Base-by-base conservation (phyloP, 2,329 filamentous ascomycete species). In the Laburnicola sp. region DNA sequence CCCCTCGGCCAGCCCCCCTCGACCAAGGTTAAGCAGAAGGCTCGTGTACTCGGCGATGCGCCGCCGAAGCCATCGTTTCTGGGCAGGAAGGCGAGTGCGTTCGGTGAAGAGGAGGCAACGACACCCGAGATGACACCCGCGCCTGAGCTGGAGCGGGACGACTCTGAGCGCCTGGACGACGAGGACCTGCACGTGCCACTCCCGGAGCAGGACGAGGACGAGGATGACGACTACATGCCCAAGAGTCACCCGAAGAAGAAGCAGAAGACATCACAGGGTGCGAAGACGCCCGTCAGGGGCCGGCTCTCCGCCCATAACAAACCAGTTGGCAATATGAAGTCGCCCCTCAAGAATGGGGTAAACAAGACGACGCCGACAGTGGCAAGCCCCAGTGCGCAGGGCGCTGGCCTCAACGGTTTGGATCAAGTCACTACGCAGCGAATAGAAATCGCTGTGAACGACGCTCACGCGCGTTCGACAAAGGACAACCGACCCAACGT, bases 1-100 rank as follows among this genome's bases (percentile, higher is more conserved):
- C 86, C 91, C 25, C 76, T 96, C 49, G 91, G 91, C 35, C 81
- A 85, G 48, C 79, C 86, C 60, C 91, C 91, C 9, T 80, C 80
- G 22, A 74, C 80, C 41, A 81, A 84, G 68, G 77, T 85, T 58
- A 84, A 85, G 74, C 76, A 78, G 54, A 78, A 80, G 59, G 70
- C 80, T 51, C 81, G 78, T 64, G 68, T 70, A 27, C 74, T 77
- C 43, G 73, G 71, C 39, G 69, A 72, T 22, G 44, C 58, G 38
- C 54, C 59, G 45, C 56, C 57, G 22, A 72, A 74, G 45, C 75
- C 76, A 48, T 72, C 71, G 25, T 62, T 72, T 28, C 52, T 76
- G 51, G 68, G 68, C 50, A 76, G 72, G 59, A 78, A 75, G 59
- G 69, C 74, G 60, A 70, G 71, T 56, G 51, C 57, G 46, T 61